These are phyloP conservation scores for Lentithecium fluviatile DNA, from an alignment of 495 filamentous ascomycete genomes.

Conservation along the genomic window DNA sequence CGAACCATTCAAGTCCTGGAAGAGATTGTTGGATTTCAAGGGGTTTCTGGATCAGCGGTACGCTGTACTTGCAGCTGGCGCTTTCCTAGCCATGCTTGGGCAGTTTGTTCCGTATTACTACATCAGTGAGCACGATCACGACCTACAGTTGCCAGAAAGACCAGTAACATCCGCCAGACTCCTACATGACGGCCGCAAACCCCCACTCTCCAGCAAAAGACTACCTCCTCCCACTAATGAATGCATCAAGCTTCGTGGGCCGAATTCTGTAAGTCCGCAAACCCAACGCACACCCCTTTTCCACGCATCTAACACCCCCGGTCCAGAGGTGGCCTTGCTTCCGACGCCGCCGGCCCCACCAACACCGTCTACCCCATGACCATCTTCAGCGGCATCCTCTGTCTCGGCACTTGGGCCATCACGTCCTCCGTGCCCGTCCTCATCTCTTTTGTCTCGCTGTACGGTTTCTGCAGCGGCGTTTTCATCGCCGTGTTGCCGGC, in stretches of 20 bases:
- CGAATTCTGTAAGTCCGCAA: background rate
- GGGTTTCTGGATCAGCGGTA: slow-evolving; percentile 4
- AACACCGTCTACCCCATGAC: background rate
- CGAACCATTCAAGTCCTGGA: background rate
- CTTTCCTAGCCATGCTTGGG: background rate
- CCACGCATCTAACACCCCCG: background rate
- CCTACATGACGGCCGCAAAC: background rate
- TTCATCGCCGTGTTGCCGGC: background rate
- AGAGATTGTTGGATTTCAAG: background rate
- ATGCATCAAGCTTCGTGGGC: slow-evolving; percentile 2
- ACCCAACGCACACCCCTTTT: background rate
- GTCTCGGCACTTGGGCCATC: background rate
- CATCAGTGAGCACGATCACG: background rate
- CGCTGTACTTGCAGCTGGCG: background rate
- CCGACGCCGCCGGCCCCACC: background rate
- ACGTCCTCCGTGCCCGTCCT: background rate
- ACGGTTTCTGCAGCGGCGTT: background rate
- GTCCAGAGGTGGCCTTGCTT: background rate
- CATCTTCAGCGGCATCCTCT: background rate
- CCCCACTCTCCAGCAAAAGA: background rate
- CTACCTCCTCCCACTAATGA: background rate
- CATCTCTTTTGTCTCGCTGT: background rate
- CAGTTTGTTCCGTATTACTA: slow-evolving; percentile 2
- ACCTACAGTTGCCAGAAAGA: background rate
- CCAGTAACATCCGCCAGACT: background rate